Conservation (phyloP, 2,329 filamentous ascomycete genomes). For the Fonsecaea pugnacius region DNA sequence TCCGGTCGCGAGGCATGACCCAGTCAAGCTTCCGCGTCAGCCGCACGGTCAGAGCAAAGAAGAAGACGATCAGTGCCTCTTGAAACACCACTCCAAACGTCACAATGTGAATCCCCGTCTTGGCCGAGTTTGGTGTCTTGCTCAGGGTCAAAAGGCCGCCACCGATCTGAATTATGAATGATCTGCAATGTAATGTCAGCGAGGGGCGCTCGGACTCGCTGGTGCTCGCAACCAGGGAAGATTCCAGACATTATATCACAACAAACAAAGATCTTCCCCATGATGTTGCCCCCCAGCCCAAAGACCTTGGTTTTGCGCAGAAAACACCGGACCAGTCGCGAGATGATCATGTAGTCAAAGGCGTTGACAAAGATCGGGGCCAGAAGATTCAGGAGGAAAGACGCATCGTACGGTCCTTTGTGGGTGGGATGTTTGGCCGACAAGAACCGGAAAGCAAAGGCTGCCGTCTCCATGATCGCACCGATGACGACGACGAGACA, state of each 20-base stretch:
- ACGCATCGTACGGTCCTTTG: slow-evolving; percentile 12
- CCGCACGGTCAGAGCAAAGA: slow-evolving; percentile 52
- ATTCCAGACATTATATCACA: slow-evolving; percentile 40
- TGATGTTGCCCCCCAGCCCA: slow-evolving; percentile 42
- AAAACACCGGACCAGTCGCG: slow-evolving; percentile 51
- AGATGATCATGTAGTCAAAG: slow-evolving; percentile 53
- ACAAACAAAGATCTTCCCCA: slow-evolving; percentile 47
- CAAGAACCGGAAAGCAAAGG: slow-evolving; percentile 10
- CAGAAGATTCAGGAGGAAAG: slow-evolving; percentile 16
- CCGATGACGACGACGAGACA: slow-evolving; percentile 17
- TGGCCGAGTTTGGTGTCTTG: slow-evolving; percentile 5
- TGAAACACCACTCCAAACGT: slow-evolving; percentile 51
- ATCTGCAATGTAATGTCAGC: slow-evolving; percentile 36
- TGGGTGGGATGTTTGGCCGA: slow-evolving; percentile 12
- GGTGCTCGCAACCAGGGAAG: background rate
- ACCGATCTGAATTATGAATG: slow-evolving; percentile 18
- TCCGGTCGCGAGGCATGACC: slow-evolving; percentile 42
- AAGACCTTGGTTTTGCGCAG: slow-evolving; percentile 43
- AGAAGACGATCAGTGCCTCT: slow-evolving; percentile 56
- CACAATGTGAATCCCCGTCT: slow-evolving; percentile 18
- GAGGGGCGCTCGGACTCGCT: background rate
- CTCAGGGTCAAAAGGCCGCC: slow-evolving; percentile 13
- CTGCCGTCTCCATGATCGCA: slow-evolving; percentile 14
- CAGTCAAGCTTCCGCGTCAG: slow-evolving; percentile 53
- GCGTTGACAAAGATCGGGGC: slow-evolving; percentile 44